Percentiles rank a stretch among this genome's conserved stretches.
phyloP scores from a whole-genome alignment of 345 rosid genomes.

The Ceriops decandra region DNA sequence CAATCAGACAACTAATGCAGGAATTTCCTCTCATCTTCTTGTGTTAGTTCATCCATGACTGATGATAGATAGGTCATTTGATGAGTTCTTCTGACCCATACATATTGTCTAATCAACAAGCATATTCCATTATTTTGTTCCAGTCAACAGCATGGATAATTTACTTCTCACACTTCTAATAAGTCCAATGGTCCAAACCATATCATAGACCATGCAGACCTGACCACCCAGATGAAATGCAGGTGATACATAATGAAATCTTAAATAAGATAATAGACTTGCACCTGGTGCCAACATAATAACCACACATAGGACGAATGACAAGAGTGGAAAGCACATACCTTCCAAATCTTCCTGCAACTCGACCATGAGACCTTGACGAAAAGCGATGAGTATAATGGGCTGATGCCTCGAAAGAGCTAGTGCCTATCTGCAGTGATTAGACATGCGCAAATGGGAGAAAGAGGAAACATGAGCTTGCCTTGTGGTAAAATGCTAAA shows the following conservation, averaged over 20 bases:
- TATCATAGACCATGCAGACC: neutral
- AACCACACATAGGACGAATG: neutral
- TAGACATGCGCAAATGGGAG: conserved; percentile 8
- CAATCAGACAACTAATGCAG: neutral
- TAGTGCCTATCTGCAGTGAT: conserved; percentile 57
- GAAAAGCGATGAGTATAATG: conserved; percentile 69
- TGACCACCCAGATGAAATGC: neutral
- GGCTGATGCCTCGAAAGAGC: conserved; percentile 74
- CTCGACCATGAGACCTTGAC: conserved; percentile 76
- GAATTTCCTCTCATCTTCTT: neutral
- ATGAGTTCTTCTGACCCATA: neutral
- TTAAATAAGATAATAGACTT: neutral
- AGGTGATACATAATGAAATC: neutral
- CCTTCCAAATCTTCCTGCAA: conserved; percentile 81
- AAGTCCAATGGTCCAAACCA: neutral
- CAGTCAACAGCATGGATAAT: neutral
- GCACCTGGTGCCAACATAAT: neutral
- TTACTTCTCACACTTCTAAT: neutral
- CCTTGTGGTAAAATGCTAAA: neutral
- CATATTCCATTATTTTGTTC: neutral
- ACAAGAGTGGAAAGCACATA: conserved; percentile 23
- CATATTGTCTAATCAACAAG: neutral
- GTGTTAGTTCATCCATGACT: neutral
- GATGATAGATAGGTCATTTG: neutral
- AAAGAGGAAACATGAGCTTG: neutral